A percentile compares a stretch with the other conserved stretches of the same genome.
Conservation (phyloP, 208 protist genomes). For the Spironucleus salmonicida region DNA sequence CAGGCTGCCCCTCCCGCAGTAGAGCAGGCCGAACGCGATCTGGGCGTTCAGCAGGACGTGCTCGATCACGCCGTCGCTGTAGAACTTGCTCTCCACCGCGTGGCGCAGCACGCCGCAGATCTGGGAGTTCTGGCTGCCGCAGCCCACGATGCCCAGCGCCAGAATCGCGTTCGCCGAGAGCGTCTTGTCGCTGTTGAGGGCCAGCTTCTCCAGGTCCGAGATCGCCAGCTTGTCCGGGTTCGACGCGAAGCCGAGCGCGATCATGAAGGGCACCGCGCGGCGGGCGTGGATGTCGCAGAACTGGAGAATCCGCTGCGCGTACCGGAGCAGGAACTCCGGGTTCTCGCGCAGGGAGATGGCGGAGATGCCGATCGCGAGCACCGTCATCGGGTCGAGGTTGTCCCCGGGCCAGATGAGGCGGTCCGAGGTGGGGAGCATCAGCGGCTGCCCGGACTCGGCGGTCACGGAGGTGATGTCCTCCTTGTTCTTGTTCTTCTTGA, state of each 20-base stretch:
- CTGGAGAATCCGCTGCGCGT: background rate
- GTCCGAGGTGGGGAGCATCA: background rate
- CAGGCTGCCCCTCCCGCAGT: background rate
- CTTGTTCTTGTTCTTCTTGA: background rate
- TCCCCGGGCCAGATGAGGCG: constrained; percentile 8
- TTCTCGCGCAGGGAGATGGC: background rate
- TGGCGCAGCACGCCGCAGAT: background rate
- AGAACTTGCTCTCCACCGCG: background rate
- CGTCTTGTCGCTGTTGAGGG: constrained; percentile 4
- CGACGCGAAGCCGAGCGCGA: background rate
- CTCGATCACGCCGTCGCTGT: background rate
- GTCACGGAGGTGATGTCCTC: background rate
- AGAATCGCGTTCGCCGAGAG: background rate
- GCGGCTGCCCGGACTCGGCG: background rate
- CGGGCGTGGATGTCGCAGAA: background rate
- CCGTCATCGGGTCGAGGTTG: background rate
- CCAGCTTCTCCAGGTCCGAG: background rate
- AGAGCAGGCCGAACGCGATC: background rate
- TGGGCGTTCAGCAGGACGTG: background rate
- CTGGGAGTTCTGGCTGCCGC: constrained; percentile 2
- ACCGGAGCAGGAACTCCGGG: background rate
- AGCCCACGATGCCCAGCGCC: constrained; percentile 7
- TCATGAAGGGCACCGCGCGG: background rate
- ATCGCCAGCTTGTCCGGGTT: background rate
- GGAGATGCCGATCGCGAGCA: background rate